phyloP scores from a whole-genome alignment of 1,284 basidiomycete species.

The Ganoderma lucidum region DNA sequence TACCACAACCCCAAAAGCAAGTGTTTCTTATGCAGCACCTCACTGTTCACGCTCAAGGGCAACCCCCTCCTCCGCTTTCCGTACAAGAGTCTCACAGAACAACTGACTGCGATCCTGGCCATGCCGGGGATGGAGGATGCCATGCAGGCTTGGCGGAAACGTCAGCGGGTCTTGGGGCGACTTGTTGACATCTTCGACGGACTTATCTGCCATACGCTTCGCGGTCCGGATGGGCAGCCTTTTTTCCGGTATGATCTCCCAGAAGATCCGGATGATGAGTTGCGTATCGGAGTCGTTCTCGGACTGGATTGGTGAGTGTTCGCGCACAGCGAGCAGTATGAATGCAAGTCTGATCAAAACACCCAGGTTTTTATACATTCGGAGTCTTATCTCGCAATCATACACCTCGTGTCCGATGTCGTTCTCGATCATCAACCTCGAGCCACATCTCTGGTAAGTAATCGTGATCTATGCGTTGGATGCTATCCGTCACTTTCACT shows the following conservation, averaged over 20 bases:
- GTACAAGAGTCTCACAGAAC: constrained; percentile 20
- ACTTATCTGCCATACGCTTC: constrained; percentile 27
- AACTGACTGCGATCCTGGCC: constrained; percentile 26
- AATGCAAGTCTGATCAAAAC: not conserved
- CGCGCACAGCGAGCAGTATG: not conserved
- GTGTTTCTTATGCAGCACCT: too few relatives aligned
- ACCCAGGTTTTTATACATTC: constrained; percentile 45
- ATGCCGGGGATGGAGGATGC: constrained; percentile 34
- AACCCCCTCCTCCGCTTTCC: constrained; percentile 19
- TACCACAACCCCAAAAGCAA: too few relatives aligned
- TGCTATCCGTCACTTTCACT: not conserved
- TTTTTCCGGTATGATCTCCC: constrained; percentile 33
- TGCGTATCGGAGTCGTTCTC: constrained; percentile 37
- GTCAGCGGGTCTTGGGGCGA: constrained; percentile 19
- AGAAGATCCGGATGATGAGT: constrained; percentile 23
- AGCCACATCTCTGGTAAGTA: constrained; percentile 36
- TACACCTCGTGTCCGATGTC: constrained; percentile 45
- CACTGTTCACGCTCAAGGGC: constrained; percentile 8
- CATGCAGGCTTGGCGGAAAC: constrained; percentile 32
- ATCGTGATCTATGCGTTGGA: not conserved
- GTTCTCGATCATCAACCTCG: constrained; percentile 42
- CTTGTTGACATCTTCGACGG: constrained; percentile 39
- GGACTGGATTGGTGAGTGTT: constrained; percentile 39
- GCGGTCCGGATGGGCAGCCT: constrained; percentile 27
- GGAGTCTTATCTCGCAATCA: constrained; percentile 42